phyloP scores from a whole-genome alignment of 306 rosid genomes.

The Quercus glauca region DNA sequence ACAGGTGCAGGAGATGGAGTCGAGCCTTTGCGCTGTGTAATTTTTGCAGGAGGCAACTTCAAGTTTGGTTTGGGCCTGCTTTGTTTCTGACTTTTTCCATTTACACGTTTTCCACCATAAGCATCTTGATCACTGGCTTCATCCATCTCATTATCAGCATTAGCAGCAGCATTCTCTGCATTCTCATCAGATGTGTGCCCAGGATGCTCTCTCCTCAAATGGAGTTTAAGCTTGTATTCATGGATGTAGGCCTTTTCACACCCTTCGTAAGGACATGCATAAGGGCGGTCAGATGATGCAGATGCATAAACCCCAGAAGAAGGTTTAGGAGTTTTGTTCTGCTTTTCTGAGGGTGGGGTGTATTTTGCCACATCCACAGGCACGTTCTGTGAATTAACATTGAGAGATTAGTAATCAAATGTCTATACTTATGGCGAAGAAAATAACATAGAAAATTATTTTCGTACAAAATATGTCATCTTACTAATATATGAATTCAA shows the following conservation, averaged over 20 bases:
- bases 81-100: constrained; percentile 69
- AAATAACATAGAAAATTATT: not conserved
- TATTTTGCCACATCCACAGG: constrained; percentile 61
- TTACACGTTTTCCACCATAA: constrained; percentile 56
- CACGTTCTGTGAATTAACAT: constrained; percentile 46
- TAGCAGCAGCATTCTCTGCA: constrained; percentile 52
- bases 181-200: constrained; percentile 73
- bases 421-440: not conserved
- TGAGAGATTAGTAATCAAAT: constrained; percentile 14
- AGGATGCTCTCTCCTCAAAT: constrained; percentile 90
- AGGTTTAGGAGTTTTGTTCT: constrained; percentile 56
- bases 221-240: constrained; percentile 92
- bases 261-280: constrained; percentile 89
- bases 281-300: constrained; percentile 90
- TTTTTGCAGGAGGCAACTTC: constrained; percentile 71
- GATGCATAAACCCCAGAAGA: constrained; percentile 63
- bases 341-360: constrained; percentile 69
- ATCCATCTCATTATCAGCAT: constrained; percentile 74
- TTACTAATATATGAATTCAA: not conserved
- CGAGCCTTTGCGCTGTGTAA: constrained; percentile 56
- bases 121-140: constrained; percentile 93
- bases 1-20: constrained; percentile 46
- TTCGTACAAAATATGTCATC: not conserved
- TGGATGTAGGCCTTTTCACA: constrained; percentile 93
- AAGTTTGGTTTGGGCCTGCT: constrained; percentile 61